Evolutionary conservation across 441 rosid genomes (phyloP).

Genomic region (Iberis amara): DNA sequence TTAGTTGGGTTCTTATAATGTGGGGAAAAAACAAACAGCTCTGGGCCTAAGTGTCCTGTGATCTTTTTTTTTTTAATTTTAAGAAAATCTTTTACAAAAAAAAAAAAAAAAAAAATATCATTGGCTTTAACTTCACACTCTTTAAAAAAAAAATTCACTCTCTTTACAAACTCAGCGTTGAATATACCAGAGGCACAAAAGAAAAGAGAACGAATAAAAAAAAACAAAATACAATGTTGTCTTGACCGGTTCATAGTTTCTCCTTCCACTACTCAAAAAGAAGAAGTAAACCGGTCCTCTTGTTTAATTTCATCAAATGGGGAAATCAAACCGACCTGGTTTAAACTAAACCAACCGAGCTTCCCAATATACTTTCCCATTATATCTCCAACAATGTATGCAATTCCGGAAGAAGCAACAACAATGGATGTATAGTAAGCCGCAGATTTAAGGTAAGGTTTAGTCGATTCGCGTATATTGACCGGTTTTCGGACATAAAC

Average conservation of each 20-base stretch:
- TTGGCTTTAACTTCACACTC: too few relatives aligned
- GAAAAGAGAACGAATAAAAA: background rate
- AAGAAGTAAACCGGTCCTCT: slow-evolving; percentile 16
- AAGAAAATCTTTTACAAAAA: too few relatives aligned
- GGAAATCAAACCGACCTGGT: slow-evolving; percentile 10
- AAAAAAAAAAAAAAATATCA: too few relatives aligned
- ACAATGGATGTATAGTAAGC: slow-evolving; percentile 37
- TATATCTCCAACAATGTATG: slow-evolving; percentile 47
- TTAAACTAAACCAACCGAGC: slow-evolving; percentile 36
- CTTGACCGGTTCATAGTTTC: background rate
- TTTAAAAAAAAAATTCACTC: too few relatives aligned
- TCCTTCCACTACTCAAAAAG: slow-evolving; percentile 3
- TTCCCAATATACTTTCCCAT: slow-evolving; percentile 39
- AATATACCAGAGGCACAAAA: slow-evolving; percentile 2
- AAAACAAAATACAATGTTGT: slow-evolving; percentile 6
- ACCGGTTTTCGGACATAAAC: slow-evolving; percentile 42
- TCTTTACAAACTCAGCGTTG: slow-evolving; percentile 7
- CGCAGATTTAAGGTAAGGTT: slow-evolving; percentile 42
- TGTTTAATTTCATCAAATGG: slow-evolving; percentile 3
- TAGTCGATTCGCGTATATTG: slow-evolving; percentile 29
- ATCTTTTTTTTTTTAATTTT: too few relatives aligned
- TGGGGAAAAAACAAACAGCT: too few relatives aligned
- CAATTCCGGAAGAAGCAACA: slow-evolving; percentile 45
- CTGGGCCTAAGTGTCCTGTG: too few relatives aligned
- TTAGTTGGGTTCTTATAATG: too few relatives aligned